Percentiles rank a stretch among this genome's conserved stretches.
phyloP scores from a whole-genome alignment of 2,329 filamentous ascomycete species.

The Fusarium mexicanum region DNA sequence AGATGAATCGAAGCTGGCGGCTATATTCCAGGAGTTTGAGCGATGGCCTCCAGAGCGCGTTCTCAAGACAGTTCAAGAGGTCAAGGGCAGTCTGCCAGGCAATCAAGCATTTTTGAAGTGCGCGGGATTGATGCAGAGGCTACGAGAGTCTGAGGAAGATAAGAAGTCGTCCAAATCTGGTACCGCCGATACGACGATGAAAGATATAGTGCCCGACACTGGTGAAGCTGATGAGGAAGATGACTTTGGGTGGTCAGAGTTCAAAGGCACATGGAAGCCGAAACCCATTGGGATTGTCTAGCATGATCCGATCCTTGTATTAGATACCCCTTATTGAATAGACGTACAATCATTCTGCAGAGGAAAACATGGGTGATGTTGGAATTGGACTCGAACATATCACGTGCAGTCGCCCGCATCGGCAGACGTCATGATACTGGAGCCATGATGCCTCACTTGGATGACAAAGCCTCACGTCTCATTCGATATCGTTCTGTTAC shows the following conservation, averaged over 20 bases:
- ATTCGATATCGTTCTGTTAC: slow-evolving; percentile 32
- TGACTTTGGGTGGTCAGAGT: slow-evolving; percentile 57
- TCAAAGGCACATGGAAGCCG: slow-evolving; percentile 63
- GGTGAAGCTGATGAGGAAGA: slow-evolving; percentile 41
- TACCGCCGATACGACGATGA: slow-evolving; percentile 15
- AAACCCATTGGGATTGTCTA: slow-evolving; percentile 67
- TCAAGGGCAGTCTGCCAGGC: slow-evolving; percentile 54
- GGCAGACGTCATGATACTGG: slow-evolving; percentile 36
- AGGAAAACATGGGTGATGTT: not conserved
- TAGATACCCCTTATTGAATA: slow-evolving; percentile 24
- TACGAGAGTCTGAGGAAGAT: slow-evolving; percentile 41
- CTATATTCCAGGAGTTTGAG: slow-evolving; percentile 44
- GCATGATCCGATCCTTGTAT: slow-evolving; percentile 5
- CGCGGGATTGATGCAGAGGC: slow-evolving; percentile 54
- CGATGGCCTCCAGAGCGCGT: slow-evolving; percentile 51
- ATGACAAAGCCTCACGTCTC: slow-evolving; percentile 41
- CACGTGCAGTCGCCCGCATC: slow-evolving; percentile 35
- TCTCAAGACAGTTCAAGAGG: slow-evolving; percentile 50
- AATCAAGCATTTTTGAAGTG: slow-evolving; percentile 56
- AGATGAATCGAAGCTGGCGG: slow-evolving; percentile 41
- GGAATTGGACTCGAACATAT: slow-evolving; percentile 1
- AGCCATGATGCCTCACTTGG: slow-evolving; percentile 31
- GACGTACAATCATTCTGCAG: not conserved
- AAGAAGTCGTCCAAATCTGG: slow-evolving; percentile 13
- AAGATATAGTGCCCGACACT: slow-evolving; percentile 7